phyloP scores from a whole-genome alignment of 2,329 filamentous ascomycete species.

The Ceratocystis diversiconidia region DNA sequence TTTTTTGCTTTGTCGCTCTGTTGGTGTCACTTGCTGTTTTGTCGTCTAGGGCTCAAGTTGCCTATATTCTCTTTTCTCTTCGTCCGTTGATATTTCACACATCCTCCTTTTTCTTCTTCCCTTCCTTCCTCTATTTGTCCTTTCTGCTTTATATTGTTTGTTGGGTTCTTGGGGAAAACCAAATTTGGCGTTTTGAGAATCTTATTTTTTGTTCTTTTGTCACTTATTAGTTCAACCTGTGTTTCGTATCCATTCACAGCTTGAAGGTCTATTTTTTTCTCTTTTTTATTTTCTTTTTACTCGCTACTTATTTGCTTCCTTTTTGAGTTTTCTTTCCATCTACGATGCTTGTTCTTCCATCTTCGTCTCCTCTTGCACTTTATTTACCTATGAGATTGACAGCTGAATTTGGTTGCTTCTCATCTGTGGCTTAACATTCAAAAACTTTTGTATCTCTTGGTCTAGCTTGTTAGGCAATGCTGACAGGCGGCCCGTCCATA shows the following conservation, averaged over 20 bases:
- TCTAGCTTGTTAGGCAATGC: background rate
- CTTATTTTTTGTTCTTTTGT: conserved; percentile 5
- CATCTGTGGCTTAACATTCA: background rate
- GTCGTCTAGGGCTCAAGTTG: conserved; percentile 1
- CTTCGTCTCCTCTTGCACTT: conserved; percentile 23
- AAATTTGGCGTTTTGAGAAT: conserved; percentile 8
- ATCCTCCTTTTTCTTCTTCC: background rate
- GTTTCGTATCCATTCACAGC: background rate
- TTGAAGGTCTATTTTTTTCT: background rate
- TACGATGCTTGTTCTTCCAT: conserved; percentile 46
- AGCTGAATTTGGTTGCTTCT: background rate
- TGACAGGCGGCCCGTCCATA: background rate
- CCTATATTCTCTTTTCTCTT: conserved; percentile 6
- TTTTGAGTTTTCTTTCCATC: background rate
- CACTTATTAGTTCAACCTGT: conserved; percentile 5
- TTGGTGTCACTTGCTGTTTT: conserved; percentile 16
- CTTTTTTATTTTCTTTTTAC: background rate
- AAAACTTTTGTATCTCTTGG: background rate
- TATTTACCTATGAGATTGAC: background rate
- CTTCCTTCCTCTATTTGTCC: background rate
- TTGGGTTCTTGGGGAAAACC: conserved; percentile 6
- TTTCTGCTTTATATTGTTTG: conserved; percentile 2
- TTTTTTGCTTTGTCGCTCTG: conserved; percentile 9
- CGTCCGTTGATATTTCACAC: conserved; percentile 14
- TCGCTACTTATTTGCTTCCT: background rate